Percentiles rank a stretch among this genome's conserved stretches.
Evolutionary conservation across 257 asterid genomes (phyloP).

Genomic region (Solanum neorickii): DNA sequence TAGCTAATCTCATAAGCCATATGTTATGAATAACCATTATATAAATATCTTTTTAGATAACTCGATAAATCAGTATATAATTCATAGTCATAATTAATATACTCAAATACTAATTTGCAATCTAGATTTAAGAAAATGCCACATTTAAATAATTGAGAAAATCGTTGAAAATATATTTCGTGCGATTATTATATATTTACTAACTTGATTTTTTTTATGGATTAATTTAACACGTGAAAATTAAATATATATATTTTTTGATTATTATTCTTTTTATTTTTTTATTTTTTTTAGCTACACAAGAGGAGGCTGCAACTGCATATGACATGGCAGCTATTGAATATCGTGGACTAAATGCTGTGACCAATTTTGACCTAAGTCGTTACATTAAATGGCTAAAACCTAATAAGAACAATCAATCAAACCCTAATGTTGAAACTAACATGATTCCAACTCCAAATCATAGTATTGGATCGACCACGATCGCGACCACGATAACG

Average conservation of each 20-base stretch:
- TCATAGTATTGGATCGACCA: neutral
- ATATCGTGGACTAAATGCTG: slow-evolving; percentile 75
- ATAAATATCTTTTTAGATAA: neutral
- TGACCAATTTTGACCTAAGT: slow-evolving; percentile 72
- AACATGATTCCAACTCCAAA: neutral
- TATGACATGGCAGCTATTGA: slow-evolving; percentile 90
- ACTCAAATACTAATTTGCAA: no score
- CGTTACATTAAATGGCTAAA: slow-evolving; percentile 79
- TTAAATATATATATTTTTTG: no score
- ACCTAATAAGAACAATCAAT: slow-evolving; percentile 9
- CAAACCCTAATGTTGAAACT: slow-evolving; percentile 9
- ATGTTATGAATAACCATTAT: neutral
- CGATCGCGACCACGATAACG: neutral
- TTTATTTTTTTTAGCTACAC: slow-evolving; percentile 47
- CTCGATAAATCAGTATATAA: neutral
- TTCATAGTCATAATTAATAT: neutral
- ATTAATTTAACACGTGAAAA: no score
- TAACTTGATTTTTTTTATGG: no score
- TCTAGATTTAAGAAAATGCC: neutral
- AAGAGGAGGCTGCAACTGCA: slow-evolving; percentile 83
- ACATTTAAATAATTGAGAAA: neutral
- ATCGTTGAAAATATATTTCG: neutral
- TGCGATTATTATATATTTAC: no score
- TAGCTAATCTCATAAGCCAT: neutral
- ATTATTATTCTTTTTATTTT: neutral